phyloP scores from a whole-genome alignment of 2,329 filamentous ascomycete genomes.

The Penicillium concentricum region DNA sequence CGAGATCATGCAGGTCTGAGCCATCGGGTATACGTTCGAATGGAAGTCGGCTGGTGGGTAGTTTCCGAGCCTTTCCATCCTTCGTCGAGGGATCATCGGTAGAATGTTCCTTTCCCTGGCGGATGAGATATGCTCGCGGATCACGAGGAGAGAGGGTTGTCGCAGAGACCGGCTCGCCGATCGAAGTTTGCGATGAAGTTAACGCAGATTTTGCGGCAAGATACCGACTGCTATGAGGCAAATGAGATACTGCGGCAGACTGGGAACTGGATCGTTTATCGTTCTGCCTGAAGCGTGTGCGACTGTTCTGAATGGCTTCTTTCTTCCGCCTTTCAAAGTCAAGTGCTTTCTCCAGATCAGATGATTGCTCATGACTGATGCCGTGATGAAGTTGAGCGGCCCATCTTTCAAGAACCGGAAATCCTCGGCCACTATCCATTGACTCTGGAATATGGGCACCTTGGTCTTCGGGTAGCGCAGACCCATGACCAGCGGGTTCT shows the following conservation, averaged over 20 bases:
- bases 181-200: conserved; percentile 1
- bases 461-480: background rate
- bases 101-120: background rate
- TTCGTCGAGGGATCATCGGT: background rate
- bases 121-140: conserved; percentile 20
- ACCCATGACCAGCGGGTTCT: background rate
- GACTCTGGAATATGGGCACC: background rate
- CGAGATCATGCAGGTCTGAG: conserved; percentile 9
- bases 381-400: conserved; percentile 19
- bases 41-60: conserved; percentile 12
- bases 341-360: conserved; percentile 20
- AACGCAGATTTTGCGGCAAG: conserved; percentile 21
- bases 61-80: background rate
- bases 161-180: conserved; percentile 1
- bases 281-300: background rate
- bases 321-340: conserved; percentile 25
- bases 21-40: conserved; percentile 23
- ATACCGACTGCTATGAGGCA: conserved; percentile 17
- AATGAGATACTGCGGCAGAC: background rate
- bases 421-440: conserved; percentile 23
- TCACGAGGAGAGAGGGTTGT: conserved; percentile 8
- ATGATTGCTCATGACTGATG: background rate
- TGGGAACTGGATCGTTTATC: background rate
- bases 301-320: conserved; percentile 17
- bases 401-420: conserved; percentile 24